Evolutionary conservation across 2,329 filamentous ascomycete species (phyloP).

Genomic region (Ophiosphaerella narmari): DNA sequence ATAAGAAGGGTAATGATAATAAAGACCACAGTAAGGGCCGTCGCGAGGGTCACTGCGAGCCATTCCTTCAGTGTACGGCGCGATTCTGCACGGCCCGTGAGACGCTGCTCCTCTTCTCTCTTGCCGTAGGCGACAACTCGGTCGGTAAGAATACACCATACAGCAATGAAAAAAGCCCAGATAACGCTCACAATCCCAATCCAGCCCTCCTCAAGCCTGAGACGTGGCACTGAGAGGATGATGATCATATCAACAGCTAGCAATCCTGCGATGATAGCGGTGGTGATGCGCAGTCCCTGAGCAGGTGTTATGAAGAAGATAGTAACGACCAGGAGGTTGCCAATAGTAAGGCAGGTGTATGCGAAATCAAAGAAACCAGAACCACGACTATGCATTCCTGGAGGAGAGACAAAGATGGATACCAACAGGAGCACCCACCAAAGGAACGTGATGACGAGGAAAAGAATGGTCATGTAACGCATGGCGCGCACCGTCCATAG

Average conservation of each 20-base stretch:
- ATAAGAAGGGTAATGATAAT: slow-evolving; percentile 72
- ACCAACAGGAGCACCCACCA: slow-evolving; percentile 95
- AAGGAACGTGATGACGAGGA: slow-evolving; percentile 75
- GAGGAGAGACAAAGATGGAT: slow-evolving; percentile 87
- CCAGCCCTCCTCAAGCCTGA: slow-evolving; percentile 86
- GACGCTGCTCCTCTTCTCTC: slow-evolving; percentile 84
- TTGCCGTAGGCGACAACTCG: slow-evolving; percentile 90
- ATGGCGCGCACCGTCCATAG: slow-evolving; percentile 86
- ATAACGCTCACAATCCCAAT: slow-evolving; percentile 84
- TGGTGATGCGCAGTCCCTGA: slow-evolving; percentile 74
- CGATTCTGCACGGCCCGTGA: slow-evolving; percentile 87
- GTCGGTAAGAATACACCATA: slow-evolving; percentile 81
- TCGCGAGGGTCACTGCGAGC: slow-evolving; percentile 77
- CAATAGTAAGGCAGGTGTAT: slow-evolving; percentile 77
- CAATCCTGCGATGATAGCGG: slow-evolving; percentile 67
- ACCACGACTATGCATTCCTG: slow-evolving; percentile 81
- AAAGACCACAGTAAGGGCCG: slow-evolving; percentile 71
- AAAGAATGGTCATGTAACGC: slow-evolving; percentile 75
- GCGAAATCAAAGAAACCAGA: slow-evolving; percentile 92
- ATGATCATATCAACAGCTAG: slow-evolving; percentile 78
- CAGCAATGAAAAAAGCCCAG: slow-evolving; percentile 78
- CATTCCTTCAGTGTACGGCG: slow-evolving; percentile 82
- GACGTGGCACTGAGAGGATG: slow-evolving; percentile 72
- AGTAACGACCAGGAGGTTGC: slow-evolving; percentile 75
- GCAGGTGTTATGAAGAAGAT: slow-evolving; percentile 89